Base-by-base conservation (phyloP, 257 asterid species). In the Prunella vulgaris region DNA sequence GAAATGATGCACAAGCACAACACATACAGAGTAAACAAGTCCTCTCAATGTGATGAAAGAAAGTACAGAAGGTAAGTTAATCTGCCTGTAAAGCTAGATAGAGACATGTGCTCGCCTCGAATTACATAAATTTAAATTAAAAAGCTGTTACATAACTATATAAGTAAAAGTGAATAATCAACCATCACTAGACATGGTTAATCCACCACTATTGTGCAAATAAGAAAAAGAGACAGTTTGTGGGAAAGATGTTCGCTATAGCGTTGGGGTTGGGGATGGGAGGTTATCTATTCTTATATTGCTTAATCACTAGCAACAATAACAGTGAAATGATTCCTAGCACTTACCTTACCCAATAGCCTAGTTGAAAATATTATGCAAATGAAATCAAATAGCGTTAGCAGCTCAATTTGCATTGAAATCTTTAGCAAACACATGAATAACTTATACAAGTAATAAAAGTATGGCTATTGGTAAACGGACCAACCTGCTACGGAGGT, bases 401-500 rank as follows among this genome's bases (percentile, higher is more conserved):
- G 58, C 13, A 51, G 7, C 8, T 51, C 25, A 18, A 18, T 51
- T 51, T 7, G 53, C 53, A 46, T 5, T 46, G 21, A 12, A 46
- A n/a, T n/a, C 53, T 46, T n/a, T 0, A 52, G 59, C 13, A 52
- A 18, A 51, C 27, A 5, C 7, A 17, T 48, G 12, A 1, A 48
- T 44, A 37, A 37, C 6, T 44, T 44, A 44, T 44, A 30, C 17
- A 48, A 51, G 63, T 60, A 73, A 42, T 33, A 35, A 73, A 54
- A 14, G 71, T 3, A 57, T 69, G 30, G 5, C 14, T 0, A 25
- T 22, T 2, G 27, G 63, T 0, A 13, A 60, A 46, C 67, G 64
- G 76, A 74, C 74, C 77, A 68, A 88, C 97, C 96, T 88, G 96
- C 82, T 38, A 88, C 70, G 0, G 88, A 60, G 59, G 89, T 35